Conservation (phyloP, 1,284 basidiomycete species). For the Leccinum pseudoinsigne region DNA sequence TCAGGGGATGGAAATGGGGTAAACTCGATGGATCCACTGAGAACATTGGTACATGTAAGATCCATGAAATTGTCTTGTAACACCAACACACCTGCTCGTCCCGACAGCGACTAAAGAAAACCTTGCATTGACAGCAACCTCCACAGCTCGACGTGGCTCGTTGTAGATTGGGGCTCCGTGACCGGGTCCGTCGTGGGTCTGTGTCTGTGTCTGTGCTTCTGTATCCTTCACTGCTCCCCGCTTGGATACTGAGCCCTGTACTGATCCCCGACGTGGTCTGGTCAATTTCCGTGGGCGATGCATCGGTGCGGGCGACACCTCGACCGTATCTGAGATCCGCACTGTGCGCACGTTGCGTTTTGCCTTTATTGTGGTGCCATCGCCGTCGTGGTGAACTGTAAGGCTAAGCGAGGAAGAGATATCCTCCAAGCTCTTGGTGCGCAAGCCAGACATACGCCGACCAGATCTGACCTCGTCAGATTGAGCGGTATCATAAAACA, state of each 20-base stretch:
- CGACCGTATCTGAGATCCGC: slow-evolving; percentile 27
- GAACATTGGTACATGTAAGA: slow-evolving; percentile 3
- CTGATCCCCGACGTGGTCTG: slow-evolving; percentile 18
- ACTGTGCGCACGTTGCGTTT: slow-evolving; percentile 26
- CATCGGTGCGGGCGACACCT: slow-evolving; percentile 21
- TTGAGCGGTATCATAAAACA: slow-evolving; percentile 26
- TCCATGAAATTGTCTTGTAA: neutral
- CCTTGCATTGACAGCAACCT: slow-evolving; percentile 75
- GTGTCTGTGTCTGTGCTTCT: neutral
- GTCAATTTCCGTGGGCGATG: slow-evolving; percentile 27
- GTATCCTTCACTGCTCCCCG: slow-evolving; percentile 1
- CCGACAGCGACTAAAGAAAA: slow-evolving; percentile 89
- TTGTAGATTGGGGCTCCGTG: slow-evolving; percentile 45
- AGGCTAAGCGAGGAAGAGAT: slow-evolving; percentile 21
- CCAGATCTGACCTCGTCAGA: slow-evolving; percentile 4
- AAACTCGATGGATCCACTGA: slow-evolving; percentile 62
- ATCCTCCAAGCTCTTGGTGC: slow-evolving; percentile 30
- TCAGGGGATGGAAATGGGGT: slow-evolving; percentile 65
- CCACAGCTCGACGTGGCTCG: slow-evolving; percentile 65
- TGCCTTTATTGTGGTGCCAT: slow-evolving; percentile 2
- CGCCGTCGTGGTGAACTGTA: slow-evolving; percentile 6
- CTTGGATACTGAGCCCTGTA: neutral
- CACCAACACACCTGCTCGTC: slow-evolving; percentile 54
- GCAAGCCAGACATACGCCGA: slow-evolving; percentile 6
- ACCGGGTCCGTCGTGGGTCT: slow-evolving; percentile 31